phyloP scores from a whole-genome alignment of 768 basidiomycete species.

The Fibroporia radiculosa region DNA sequence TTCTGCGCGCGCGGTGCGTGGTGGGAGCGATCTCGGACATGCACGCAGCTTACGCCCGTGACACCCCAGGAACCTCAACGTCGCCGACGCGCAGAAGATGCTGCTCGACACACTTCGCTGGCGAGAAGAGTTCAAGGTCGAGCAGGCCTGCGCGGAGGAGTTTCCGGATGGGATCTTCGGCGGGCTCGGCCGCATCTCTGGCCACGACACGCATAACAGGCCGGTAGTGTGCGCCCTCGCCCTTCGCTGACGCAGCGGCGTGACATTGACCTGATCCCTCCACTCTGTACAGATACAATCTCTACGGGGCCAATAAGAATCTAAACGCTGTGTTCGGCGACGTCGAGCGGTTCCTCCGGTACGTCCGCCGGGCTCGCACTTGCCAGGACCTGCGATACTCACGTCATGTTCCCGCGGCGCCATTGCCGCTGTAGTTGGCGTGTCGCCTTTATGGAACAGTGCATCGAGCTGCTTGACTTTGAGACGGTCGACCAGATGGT shows the following conservation, averaged over 20 bases:
- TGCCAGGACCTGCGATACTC: background rate
- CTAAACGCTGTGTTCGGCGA: constrained; percentile 70
- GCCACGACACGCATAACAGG: constrained; percentile 61
- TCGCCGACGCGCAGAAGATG: constrained; percentile 51
- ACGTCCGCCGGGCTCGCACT: constrained; percentile 7
- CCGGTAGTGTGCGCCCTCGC: constrained; percentile 59
- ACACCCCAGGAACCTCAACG: constrained; percentile 39
- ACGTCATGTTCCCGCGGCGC: background rate
- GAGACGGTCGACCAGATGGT: constrained; percentile 63
- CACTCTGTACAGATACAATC: constrained; percentile 49
- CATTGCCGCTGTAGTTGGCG: constrained; percentile 51
- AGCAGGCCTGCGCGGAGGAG: constrained; percentile 48
- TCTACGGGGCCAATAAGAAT: constrained; percentile 68
- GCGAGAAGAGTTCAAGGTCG: constrained; percentile 63
- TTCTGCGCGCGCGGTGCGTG: constrained; percentile 62
- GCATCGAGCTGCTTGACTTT: constrained; percentile 59
- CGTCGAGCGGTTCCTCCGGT: constrained; percentile 70
- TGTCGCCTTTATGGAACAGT: constrained; percentile 68
- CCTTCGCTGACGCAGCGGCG: background rate
- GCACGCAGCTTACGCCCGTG: background rate
- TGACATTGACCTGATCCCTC: background rate
- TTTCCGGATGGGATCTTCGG: constrained; percentile 29
- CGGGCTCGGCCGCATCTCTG: constrained; percentile 53
- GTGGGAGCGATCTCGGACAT: background rate
- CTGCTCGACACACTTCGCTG: constrained; percentile 61